Percentiles rank a stretch among this genome's conserved stretches.
phyloP scores from a whole-genome alignment of 352 stramenopile genomes.

The Globisporangium nagaii region DNA sequence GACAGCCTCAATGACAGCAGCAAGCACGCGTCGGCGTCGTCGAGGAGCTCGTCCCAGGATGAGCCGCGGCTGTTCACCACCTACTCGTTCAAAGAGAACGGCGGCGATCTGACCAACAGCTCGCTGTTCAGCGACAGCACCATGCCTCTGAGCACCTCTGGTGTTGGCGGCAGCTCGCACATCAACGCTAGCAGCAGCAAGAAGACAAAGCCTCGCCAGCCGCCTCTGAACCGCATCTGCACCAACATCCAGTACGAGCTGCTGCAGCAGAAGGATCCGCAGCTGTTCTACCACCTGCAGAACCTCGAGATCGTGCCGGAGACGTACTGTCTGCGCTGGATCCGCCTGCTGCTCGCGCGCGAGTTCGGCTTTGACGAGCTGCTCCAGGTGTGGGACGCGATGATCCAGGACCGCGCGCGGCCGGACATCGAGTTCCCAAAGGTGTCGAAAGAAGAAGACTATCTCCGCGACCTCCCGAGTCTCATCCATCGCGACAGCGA shows the following conservation, averaged over 20 bases:
- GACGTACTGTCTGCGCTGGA: slow-evolving; percentile 79
- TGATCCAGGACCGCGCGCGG: slow-evolving; percentile 41
- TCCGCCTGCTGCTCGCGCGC: slow-evolving; percentile 70
- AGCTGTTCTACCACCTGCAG: slow-evolving; percentile 74
- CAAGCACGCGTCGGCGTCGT: neutral
- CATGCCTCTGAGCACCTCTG: neutral
- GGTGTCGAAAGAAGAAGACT: slow-evolving; percentile 28
- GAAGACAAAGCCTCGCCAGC: slow-evolving; percentile 14
- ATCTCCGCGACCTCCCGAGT: slow-evolving; percentile 29
- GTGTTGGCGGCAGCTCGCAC: too few species aligned
- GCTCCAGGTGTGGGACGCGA: slow-evolving; percentile 60
- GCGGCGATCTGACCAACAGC: slow-evolving; percentile 9
- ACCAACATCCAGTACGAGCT: slow-evolving; percentile 73
- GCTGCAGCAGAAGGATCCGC: slow-evolving; percentile 70
- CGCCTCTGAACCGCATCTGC: slow-evolving; percentile 60
- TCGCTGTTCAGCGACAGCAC: neutral
- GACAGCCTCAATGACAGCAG: neutral
- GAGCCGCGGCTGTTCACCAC: slow-evolving; percentile 23
- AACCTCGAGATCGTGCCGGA: slow-evolving; percentile 78
- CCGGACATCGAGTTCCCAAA: slow-evolving; percentile 30
- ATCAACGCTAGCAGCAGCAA: neutral
- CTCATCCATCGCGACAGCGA: slow-evolving; percentile 12
- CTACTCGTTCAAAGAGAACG: slow-evolving; percentile 15
- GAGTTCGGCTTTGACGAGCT: slow-evolving; percentile 67
- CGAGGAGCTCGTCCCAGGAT: slow-evolving; percentile 3